Evolutionary conservation across 2,329 filamentous ascomycete species (phyloP), one percentile per base, ranked within the genome.

Genomic region (Cytospora mali): DNA sequence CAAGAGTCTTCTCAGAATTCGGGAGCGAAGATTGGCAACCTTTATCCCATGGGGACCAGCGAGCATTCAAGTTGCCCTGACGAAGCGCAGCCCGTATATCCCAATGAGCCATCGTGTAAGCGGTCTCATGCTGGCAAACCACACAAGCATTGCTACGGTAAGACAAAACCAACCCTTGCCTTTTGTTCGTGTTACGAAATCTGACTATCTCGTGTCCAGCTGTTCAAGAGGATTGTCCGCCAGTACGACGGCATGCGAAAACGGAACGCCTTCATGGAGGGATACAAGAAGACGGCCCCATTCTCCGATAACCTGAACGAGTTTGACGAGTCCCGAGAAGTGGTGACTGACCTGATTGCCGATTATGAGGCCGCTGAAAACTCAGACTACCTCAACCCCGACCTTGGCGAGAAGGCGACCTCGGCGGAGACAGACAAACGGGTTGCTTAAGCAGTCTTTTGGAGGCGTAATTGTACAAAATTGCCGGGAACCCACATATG

Each of bases 11-110:
- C 86, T 99, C 63, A 91, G 95, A 68, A 99, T 99, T 72, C 89
- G 95, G 55, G 95, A 99, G 80, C 89, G 95, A 55, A 88, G 92
- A 64, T 84, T 99, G 59, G 96, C 95, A 11, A 96, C 92, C 0
- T 99, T 99, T 73, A 99, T 99, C 67, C 95, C 96, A 11, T 99
- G 95, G 95, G 95, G 95, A 0, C 95, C 95, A 1, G 95, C 95
- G 29, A 96, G 92, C 72, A 99, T 99, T 68, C 95, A 99, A 76
- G 95, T 99, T 14, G 96, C 95, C 3, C 79, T 99, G 66, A 97
- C 95, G 2, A 97, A 97, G 80, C 92, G 96, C 72, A 97, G 93
- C 49, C 96, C 96, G 1, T 98, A 99, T 73, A 90, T 97, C 49
- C 90, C 92, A 61, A 96, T 96, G 80, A 92, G 91, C 68, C 93